Evolutionary conservation across 2,329 filamentous ascomycete genomes (phyloP).

Genomic region (Cercospora sp.): DNA sequence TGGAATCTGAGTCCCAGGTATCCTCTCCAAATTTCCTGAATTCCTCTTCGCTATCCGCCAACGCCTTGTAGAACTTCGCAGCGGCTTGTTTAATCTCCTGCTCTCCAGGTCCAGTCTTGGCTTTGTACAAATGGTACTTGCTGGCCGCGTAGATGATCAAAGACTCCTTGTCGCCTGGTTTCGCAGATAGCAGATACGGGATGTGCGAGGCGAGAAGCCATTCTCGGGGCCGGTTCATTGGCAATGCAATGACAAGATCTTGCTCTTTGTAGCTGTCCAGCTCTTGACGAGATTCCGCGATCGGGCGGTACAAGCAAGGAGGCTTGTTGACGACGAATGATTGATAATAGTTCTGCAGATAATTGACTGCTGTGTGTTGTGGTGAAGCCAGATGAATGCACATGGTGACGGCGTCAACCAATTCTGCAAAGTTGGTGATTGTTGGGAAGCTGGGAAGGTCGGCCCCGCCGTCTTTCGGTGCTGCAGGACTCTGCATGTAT

Average conservation of each 20-base stretch:
- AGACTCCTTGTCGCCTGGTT: slow-evolving; percentile 24
- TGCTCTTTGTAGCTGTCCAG: slow-evolving; percentile 28
- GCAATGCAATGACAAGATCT: slow-evolving; percentile 45
- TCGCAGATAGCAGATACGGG: slow-evolving; percentile 42
- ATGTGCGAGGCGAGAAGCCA: slow-evolving; percentile 52
- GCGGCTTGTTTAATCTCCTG: slow-evolving; percentile 21
- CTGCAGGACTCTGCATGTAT: slow-evolving; percentile 40
- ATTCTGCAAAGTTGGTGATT: slow-evolving; percentile 45
- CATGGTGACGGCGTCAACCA: slow-evolving; percentile 53
- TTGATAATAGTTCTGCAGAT: slow-evolving; percentile 55
- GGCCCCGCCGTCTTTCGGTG: slow-evolving; percentile 33
- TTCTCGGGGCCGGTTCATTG: slow-evolving; percentile 45
- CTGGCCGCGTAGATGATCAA: slow-evolving; percentile 25
- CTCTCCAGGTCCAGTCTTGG: slow-evolving; percentile 16
- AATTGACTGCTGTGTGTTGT: slow-evolving; percentile 55
- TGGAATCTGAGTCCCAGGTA: slow-evolving; percentile 21
- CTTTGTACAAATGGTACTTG: slow-evolving; percentile 24
- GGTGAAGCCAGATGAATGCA: slow-evolving; percentile 55
- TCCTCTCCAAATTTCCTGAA: slow-evolving; percentile 18
- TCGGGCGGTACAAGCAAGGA: slow-evolving; percentile 40
- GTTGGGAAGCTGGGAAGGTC: slow-evolving; percentile 47
- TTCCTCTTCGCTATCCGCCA: slow-evolving; percentile 23
- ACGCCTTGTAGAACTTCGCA: slow-evolving; percentile 22
- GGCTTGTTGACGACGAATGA: slow-evolving; percentile 51
- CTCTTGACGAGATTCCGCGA: slow-evolving; percentile 29